Conservation (phyloP, 345 rosid species). For the Rhodamnia argentea region DNA sequence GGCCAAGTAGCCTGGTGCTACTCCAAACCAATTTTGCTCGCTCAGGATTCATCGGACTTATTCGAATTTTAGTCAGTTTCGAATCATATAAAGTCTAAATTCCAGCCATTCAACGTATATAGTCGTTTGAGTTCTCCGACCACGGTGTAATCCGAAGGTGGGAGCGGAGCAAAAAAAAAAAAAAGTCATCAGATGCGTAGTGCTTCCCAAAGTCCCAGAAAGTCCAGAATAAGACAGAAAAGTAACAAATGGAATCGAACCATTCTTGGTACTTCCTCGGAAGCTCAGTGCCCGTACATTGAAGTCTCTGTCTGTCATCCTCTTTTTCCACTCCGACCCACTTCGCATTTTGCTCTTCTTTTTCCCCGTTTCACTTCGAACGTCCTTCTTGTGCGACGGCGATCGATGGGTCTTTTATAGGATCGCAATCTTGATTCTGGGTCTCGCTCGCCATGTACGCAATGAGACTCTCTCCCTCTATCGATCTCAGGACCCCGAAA, state of each 20-base stretch:
- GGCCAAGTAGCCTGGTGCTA: not conserved
- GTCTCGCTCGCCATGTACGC: not conserved
- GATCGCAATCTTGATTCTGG: not conserved
- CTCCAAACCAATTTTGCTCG: not conserved
- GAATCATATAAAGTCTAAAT: not conserved
- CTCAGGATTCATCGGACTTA: not conserved
- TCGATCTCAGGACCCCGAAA: constrained; percentile 17
- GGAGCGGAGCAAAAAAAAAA: not conserved
- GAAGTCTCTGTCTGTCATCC: not conserved
- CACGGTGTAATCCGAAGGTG: not conserved
- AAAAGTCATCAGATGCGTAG: not conserved
- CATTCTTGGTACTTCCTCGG: not conserved
- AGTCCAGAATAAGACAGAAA: not conserved
- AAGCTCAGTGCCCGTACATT: not conserved
- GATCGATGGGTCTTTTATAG: not conserved
- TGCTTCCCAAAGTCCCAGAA: not conserved
- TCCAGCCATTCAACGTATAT: not conserved
- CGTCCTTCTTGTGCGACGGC: not conserved
- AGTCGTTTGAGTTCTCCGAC: not conserved
- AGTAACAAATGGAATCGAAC: not conserved
- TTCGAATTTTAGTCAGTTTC: not conserved
- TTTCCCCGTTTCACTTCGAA: not conserved
- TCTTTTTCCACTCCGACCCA: not conserved
- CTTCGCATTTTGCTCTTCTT: not conserved
- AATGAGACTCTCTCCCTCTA: not conserved